Conservation (phyloP, 108 stramenopile species). For the Nannochloropsis salina region DNA sequence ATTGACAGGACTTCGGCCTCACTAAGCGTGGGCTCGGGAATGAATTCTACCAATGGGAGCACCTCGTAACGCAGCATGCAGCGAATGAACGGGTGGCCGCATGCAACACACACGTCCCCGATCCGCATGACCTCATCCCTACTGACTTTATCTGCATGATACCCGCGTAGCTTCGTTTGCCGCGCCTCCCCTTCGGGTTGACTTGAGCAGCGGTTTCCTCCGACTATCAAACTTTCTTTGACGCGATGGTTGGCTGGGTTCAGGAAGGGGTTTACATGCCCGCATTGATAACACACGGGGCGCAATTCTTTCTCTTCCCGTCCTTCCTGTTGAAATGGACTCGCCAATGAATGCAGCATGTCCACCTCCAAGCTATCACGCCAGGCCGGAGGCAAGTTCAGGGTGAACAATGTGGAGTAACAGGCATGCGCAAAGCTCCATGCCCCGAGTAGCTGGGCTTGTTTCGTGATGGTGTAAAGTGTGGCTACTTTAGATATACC, state of each 20-base stretch:
- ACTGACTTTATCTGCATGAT: not conserved
- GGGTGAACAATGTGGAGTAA: not conserved
- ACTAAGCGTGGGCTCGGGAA: slow-evolving; percentile 52
- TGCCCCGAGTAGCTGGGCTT: not conserved
- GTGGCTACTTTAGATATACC: slow-evolving; percentile 26
- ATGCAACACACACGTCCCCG: slow-evolving; percentile 62
- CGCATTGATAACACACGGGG: slow-evolving; percentile 67
- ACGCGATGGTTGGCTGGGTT: slow-evolving; percentile 33
- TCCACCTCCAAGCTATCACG: slow-evolving; percentile 59
- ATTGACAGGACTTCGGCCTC: slow-evolving; percentile 59
- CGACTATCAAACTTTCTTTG: not conserved
- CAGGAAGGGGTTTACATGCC: slow-evolving; percentile 60
- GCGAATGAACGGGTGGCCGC: slow-evolving; percentile 65
- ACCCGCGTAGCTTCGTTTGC: not conserved
- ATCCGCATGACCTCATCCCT: not conserved
- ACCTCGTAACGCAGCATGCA: slow-evolving; percentile 64
- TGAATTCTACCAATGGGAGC: slow-evolving; percentile 67
- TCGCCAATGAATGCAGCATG: slow-evolving; percentile 59
- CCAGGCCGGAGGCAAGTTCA: slow-evolving; percentile 51
- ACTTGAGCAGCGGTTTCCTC: not conserved
- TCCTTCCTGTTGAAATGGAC: slow-evolving; percentile 40
- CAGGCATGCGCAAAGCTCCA: not conserved
- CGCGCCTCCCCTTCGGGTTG: not conserved
- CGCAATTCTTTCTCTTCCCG: slow-evolving; percentile 60
- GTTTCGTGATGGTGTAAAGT: not conserved